These are phyloP conservation scores for Suillus paluster DNA, from an alignment of 768 basidiomycete species.

Conservation along the genomic window DNA sequence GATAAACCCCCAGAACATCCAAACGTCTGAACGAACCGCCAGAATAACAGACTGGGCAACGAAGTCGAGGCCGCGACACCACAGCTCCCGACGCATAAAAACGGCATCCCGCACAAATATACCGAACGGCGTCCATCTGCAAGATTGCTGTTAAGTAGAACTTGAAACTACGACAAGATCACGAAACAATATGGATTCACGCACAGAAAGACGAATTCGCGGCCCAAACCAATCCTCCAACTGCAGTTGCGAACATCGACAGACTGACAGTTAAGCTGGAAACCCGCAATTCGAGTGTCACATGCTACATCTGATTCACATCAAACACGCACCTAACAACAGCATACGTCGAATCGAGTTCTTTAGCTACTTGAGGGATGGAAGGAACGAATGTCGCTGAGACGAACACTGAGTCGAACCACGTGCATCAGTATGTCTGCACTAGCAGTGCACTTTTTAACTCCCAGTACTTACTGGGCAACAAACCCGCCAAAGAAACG, in stretches of 20 bases:
- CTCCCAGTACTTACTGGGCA: slow-evolving; percentile 53
- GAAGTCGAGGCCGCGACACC: slow-evolving; percentile 55
- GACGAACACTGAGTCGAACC: slow-evolving; percentile 57
- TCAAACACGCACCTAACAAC: slow-evolving; percentile 52
- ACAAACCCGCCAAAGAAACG: slow-evolving; percentile 58
- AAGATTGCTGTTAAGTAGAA: neutral
- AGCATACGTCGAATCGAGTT: slow-evolving; percentile 59
- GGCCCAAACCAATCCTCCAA: slow-evolving; percentile 56
- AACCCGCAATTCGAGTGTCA: neutral
- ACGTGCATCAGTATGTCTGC: neutral
- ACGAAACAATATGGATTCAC: slow-evolving; percentile 19
- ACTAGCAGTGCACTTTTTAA: neutral
- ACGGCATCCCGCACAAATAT: slow-evolving; percentile 62
- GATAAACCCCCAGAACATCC: slow-evolving; percentile 61
- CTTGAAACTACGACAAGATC: neutral
- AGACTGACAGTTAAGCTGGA: slow-evolving; percentile 54
- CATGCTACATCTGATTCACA: neutral
- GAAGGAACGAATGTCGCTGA: slow-evolving; percentile 73
- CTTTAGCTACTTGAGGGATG: slow-evolving; percentile 72
- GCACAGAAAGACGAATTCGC: slow-evolving; percentile 55
- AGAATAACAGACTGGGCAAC: slow-evolving; percentile 55
- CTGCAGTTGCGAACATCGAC: slow-evolving; percentile 49
- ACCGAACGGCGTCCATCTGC: slow-evolving; percentile 70
- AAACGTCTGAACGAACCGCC: slow-evolving; percentile 67
- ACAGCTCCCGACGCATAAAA: slow-evolving; percentile 60